Conservation (phyloP, 2,329 filamentous ascomycete species). For the Aspergillus felis region DNA sequence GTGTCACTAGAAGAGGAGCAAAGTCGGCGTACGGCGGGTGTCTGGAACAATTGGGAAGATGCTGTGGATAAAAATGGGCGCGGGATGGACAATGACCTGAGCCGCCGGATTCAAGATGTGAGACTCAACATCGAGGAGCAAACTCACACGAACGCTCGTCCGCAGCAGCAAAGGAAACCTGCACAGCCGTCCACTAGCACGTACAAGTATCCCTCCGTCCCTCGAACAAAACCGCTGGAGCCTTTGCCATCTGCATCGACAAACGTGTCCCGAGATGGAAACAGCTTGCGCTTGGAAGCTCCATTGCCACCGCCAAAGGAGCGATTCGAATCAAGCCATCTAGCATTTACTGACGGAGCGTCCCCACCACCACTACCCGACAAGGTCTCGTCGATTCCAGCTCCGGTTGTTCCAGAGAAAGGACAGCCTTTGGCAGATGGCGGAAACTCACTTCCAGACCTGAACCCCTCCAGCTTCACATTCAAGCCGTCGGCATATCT, state of each 20-base stretch:
- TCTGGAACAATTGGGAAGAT: constrained; percentile 53
- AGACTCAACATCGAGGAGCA: constrained; percentile 36
- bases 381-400: constrained; percentile 18
- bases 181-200: constrained; percentile 18
- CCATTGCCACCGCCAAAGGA: constrained; percentile 41
- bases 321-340: constrained; percentile 10
- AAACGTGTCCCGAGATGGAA: constrained; percentile 12
- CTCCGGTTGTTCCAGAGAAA: constrained; percentile 26
- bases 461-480: constrained; percentile 58
- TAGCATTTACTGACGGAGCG: constrained; percentile 15
- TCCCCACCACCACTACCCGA: constrained; percentile 23
- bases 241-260: constrained; percentile 17
- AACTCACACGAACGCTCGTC: constrained; percentile 6
- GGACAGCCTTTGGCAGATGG: constrained; percentile 11
- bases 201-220: constrained; percentile 45
- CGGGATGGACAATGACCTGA: constrained; percentile 44
- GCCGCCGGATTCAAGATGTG: constrained; percentile 50
- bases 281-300: constrained; percentile 19
- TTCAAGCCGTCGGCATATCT: constrained; percentile 84
- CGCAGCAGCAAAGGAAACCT: constrained; percentile 7
- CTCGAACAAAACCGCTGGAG: constrained; percentile 31
- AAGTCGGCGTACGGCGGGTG: constrained; percentile 50
- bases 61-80: constrained; percentile 33
- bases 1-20: constrained; percentile 56
- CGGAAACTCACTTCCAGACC: constrained; percentile 19